These are phyloP conservation scores for Exophiala oligosperma DNA, from an alignment of 2,329 filamentous ascomycete species.

Conservation along the genomic window DNA sequence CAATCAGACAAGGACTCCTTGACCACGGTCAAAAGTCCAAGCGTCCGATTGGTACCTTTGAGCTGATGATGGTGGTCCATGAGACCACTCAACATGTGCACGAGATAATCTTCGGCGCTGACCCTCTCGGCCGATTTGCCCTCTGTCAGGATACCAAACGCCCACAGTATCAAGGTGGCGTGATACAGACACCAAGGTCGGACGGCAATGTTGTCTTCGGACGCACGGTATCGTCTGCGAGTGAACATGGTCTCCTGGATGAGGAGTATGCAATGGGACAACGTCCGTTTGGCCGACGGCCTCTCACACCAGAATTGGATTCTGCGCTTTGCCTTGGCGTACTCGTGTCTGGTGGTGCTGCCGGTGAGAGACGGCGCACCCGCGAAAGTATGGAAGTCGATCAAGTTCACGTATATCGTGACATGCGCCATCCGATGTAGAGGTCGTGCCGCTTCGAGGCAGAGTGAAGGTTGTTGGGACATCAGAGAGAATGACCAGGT, in stretches of 20 bases:
- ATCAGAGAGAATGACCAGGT: conserved; percentile 33
- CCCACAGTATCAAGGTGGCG: conserved; percentile 31
- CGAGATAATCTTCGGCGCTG: conserved; percentile 21
- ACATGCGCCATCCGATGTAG: conserved; percentile 33
- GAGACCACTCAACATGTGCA: conserved; percentile 16
- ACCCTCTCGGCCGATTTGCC: conserved; percentile 13
- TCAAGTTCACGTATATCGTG: conserved; percentile 32
- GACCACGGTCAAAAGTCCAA: conserved; percentile 27
- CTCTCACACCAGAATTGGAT: conserved; percentile 29
- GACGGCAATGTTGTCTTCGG: conserved; percentile 30
- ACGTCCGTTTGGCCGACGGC: conserved; percentile 26
- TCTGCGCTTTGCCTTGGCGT: conserved; percentile 23
- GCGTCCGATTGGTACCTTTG: conserved; percentile 21
- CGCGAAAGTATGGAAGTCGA: conserved; percentile 32
- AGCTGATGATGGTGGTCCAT: conserved; percentile 5
- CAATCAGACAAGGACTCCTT: conserved; percentile 27
- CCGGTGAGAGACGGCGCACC: conserved; percentile 30
- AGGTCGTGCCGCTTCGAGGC: conserved; percentile 28
- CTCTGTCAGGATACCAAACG: conserved; percentile 27
- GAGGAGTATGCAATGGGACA: conserved; percentile 30
- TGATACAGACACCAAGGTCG: conserved; percentile 32
- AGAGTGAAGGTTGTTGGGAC: conserved; percentile 30
- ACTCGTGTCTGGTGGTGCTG: conserved; percentile 25
- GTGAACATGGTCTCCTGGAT: conserved; percentile 32
- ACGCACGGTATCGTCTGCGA: conserved; percentile 26